Evolutionary conservation across 192 early-diverging fungal species (phyloP).

Genomic region (Backusella tuberculispora): DNA sequence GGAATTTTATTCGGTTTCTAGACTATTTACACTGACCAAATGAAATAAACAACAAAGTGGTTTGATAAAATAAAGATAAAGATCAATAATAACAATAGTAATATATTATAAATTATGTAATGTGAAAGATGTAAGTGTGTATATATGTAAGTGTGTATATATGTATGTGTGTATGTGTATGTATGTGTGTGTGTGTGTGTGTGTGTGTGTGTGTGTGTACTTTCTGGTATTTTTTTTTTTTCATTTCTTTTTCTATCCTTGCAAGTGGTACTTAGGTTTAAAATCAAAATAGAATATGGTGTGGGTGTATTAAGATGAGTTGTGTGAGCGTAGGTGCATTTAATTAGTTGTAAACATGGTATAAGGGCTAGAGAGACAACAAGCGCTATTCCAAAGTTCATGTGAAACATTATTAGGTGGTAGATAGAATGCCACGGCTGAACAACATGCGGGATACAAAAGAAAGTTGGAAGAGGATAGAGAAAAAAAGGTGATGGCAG

Average conservation of each 20-base stretch:
- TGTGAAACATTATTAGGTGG: conserved; percentile 1
- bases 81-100: too few species aligned
- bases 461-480: conserved; percentile 1
- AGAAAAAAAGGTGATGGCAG: neutral
- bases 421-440: neutral
- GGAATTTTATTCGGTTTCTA: too few species aligned
- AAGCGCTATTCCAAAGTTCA: neutral
- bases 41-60: too few species aligned
- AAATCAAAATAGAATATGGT: neutral
- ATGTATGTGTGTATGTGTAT: too few species aligned
- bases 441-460: conserved; percentile 3
- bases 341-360: neutral
- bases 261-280: neutral
- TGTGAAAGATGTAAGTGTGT: too few species aligned
- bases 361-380: neutral
- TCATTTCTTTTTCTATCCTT: neutral
- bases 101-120: too few species aligned
- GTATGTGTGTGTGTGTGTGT: too few species aligned
- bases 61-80: too few species aligned
- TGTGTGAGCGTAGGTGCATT: neutral
- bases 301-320: neutral
- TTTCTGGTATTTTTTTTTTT: too few species aligned
- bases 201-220: too few species aligned
- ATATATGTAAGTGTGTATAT: too few species aligned
- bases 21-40: too few species aligned